Base-by-base conservation (phyloP, 768 basidiomycete species). In the Royoungia palumana region DNA sequence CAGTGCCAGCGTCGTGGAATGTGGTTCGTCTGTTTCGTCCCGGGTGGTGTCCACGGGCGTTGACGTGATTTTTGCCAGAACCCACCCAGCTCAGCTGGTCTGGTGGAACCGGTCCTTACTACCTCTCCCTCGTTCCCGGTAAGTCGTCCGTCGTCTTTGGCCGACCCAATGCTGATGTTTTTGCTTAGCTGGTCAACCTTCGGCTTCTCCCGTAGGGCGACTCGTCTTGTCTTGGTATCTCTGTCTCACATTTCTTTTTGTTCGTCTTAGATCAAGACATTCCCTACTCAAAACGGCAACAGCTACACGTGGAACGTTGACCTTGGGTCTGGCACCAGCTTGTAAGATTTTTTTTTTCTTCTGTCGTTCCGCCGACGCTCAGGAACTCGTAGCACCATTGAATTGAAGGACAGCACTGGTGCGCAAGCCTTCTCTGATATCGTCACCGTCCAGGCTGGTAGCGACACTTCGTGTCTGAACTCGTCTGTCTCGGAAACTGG, bases 41-140 rank as follows among this genome's bases (percentile, higher is more conserved):
- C 6, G 6, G 39, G 20, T 10, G 10, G 19, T 10, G 17, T 44
- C 27, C 21, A 42, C 11, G 14, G 28, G 12, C 44, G 36, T 43
- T 59, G 44, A 58, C 32, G 9, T 44, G 35, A 32, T 32, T 16
- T 43, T 38, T 25, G 44, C 24, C 30, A 88, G 86, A 87, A 55
- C 87, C 87, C 9, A 70, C 76, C 17, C 61, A 75, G 55, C 35
- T 89, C 28, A 61, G 59, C 3, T 89, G 83, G 82, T 32, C 49
- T 22, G 78, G 70, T 5, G 84, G 85, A 27, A 41, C 47, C 0
- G 20, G 70, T 0, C 86, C 87, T 1, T 89, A 76, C 67, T 89
- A 70, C 63, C 47, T 87, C 42, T 70, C 78, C 10, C 55, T 85
- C 44, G 55, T 85, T 35, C 87, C 86, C 41, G 82, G 85, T 87